phyloP scores from a whole-genome alignment of 805 yeast genomes.

The Monosporozyma yasuniensis region DNA sequence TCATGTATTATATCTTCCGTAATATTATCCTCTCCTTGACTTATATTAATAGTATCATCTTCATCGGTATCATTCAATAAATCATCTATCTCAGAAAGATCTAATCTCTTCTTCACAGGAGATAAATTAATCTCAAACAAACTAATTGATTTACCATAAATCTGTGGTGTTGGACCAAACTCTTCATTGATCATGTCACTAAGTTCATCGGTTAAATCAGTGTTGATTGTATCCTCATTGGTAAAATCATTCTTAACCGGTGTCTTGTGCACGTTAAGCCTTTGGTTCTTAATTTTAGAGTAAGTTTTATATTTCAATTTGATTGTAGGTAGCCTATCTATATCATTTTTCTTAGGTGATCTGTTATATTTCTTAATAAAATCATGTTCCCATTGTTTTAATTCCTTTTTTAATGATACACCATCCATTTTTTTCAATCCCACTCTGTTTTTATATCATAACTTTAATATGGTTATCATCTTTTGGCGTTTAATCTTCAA shows the following conservation, averaged over 20 bases:
- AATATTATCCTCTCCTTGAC: not conserved
- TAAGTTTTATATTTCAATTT: constrained; percentile 30
- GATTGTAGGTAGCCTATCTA: constrained; percentile 34
- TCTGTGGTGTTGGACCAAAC: constrained; percentile 83
- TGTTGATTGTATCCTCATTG: not conserved
- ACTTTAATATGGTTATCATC: not conserved
- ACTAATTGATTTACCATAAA: constrained; percentile 66
- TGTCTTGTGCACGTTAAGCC: not conserved
- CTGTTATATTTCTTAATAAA: constrained; percentile 34
- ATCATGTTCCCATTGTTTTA: constrained; percentile 48
- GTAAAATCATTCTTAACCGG: not conserved
- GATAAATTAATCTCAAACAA: constrained; percentile 49
- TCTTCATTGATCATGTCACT: not conserved
- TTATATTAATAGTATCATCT: not conserved
- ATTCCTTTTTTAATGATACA: constrained; percentile 24
- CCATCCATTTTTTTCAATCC: constrained; percentile 22
- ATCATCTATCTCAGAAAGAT: not conserved
- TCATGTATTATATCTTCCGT: not conserved
- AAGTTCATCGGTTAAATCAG: not conserved
- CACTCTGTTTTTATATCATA: not conserved
- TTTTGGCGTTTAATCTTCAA: not conserved
- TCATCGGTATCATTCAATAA: constrained; percentile 15
- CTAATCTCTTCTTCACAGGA: constrained; percentile 15
- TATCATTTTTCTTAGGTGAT: constrained; percentile 41
- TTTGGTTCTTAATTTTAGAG: constrained; percentile 19